Evolutionary conservation across 495 filamentous ascomycete genomes (phyloP), one percentile per base, ranked within the genome.

Genomic region (Extremus antarcticus): DNA sequence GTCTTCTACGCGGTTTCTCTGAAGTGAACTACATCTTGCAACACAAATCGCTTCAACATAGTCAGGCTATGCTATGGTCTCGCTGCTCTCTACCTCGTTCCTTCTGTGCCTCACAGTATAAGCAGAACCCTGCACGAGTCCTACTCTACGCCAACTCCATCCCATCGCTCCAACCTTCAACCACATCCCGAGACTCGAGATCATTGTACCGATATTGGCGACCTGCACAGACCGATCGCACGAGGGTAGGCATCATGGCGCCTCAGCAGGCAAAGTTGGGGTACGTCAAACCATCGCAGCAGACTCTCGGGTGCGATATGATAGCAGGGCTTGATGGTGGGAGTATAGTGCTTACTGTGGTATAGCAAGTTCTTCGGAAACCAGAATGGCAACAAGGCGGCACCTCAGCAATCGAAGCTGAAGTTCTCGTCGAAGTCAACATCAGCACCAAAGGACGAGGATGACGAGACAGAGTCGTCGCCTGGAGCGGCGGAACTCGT

Each of bases 181-280:
- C 45, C 29, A 22, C 52, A 3, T 45, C 50, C 10, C 29, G 52
- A 32, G 57, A 50, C 45, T 29, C 47, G 23, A 45, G 57, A 29
- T 8, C 35, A 2, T 13, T 45, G 46, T 55, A 45, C 25, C 8
- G 24, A 19, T 35, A 54, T 25, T 59, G 57, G 51, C 16, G 17
- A 10, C 51, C 52, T n/a, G 29, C 57, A 1, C 57, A 55, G 25
- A 55, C 47, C 11, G 29, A 47, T 39, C 43, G 51, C n/a, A 21
- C 8, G 2, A 50, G 35, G 29, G 0, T 40, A 24, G 52, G 23
- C 17, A 59, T 16, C 22, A 60, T 61, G 59, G 35, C 59, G 24
- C 64, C 65, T 15, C 95, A 90, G 67, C 91, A 97, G 76, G 80
- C 86, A 63, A 95, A 89, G 39, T 70, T 97, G 66, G 88, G 88